phyloP scores from a whole-genome alignment of 768 basidiomycete genomes.

The Lentinula boryana region DNA sequence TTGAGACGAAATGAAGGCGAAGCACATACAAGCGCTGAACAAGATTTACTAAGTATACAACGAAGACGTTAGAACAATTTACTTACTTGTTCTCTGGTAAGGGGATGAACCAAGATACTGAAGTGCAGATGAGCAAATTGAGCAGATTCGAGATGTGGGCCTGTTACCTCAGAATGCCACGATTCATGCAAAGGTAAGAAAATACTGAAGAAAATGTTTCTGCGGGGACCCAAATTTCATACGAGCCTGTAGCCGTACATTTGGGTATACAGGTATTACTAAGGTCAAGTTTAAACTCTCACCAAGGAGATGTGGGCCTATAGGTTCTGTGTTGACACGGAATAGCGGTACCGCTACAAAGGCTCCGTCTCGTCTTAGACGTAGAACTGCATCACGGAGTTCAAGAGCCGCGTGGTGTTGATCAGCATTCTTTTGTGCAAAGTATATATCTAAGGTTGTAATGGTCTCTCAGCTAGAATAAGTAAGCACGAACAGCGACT shows the following conservation, averaged over 20 bases:
- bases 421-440: conserved; percentile 57
- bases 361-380: conserved; percentile 66
- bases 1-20: not conserved
- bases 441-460: conserved; percentile 66
- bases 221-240: conserved; percentile 75
- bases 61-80: not conserved
- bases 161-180: conserved; percentile 53
- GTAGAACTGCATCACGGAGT: conserved; percentile 65
- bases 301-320: conserved; percentile 77
- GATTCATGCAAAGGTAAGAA: conserved; percentile 66
- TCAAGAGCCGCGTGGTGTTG: conserved; percentile 62
- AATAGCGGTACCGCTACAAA: conserved; percentile 76
- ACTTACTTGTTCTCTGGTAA: conserved; percentile 65
- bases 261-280: not conserved
- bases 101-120: conserved; percentile 70
- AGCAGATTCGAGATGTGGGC: not conserved
- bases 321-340: conserved; percentile 61
- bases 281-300: conserved; percentile 15
- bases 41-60: conserved; percentile 1
- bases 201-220: conserved; percentile 74
- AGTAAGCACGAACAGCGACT: conserved; percentile 15
- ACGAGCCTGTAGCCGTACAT: conserved; percentile 47
- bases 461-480: not conserved
- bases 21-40: conserved; percentile 44
- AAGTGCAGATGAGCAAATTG: not conserved